Evolutionary conservation across 2,329 filamentous ascomycete species (phyloP).

Genomic region (Nemania sp.): DNA sequence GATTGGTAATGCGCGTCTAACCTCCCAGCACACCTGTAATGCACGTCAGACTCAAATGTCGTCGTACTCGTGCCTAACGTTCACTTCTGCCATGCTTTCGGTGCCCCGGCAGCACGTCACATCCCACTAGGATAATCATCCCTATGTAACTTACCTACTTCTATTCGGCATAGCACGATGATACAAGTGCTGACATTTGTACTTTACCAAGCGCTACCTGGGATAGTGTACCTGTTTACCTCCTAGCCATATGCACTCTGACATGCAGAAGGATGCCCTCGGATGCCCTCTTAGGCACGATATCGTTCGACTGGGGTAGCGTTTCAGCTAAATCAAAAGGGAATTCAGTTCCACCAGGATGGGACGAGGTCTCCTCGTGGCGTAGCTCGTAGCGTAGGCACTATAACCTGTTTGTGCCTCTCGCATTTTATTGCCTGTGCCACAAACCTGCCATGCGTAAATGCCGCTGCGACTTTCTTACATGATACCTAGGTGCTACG

Average conservation of each 20-base stretch:
- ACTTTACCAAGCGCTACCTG: too few relatives aligned
- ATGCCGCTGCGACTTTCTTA: too few relatives aligned
- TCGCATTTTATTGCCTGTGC: not conserved
- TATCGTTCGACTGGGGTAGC: not conserved
- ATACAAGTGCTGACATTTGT: not conserved
- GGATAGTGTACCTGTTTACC: not conserved
- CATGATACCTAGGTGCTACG: too few relatives aligned
- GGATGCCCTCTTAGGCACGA: not conserved
- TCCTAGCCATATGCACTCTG: not conserved
- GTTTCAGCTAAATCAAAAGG: slow-evolving; percentile 6
- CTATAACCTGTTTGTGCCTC: too few relatives aligned
- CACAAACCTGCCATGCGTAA: too few relatives aligned
- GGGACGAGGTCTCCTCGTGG: not conserved
- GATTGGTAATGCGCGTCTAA: slow-evolving; percentile 22
- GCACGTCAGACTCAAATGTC: not conserved
- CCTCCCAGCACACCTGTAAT: not conserved
- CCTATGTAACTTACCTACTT: not conserved
- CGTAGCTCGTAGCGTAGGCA: too few relatives aligned
- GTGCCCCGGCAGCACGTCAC: not conserved
- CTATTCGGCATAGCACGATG: not conserved
- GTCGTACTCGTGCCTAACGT: not conserved
- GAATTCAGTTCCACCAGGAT: slow-evolving; percentile 8
- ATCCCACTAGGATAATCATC: not conserved
- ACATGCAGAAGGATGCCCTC: not conserved
- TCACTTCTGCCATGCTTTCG: not conserved